Evolutionary conservation across 202 grass and related monocot species (phyloP).

Genomic region (Panicum virgatum): DNA sequence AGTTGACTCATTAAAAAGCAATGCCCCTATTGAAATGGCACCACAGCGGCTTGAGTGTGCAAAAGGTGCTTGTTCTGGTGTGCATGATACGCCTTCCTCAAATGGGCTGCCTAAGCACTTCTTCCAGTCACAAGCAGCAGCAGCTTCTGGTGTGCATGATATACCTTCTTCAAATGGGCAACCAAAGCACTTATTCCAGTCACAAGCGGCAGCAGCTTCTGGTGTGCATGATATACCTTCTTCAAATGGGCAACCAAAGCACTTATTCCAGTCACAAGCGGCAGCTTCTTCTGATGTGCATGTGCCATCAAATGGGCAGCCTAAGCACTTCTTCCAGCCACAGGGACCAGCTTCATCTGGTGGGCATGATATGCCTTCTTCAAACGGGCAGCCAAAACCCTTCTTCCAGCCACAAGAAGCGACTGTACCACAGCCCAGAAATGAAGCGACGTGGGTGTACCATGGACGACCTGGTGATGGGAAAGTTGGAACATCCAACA

Average conservation of each 20-base stretch:
- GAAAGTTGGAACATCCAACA: conserved; percentile 50
- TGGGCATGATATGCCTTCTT: conserved; percentile 35
- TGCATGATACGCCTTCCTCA: not conserved
- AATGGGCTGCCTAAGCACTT: conserved; percentile 14
- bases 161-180: conserved; percentile 30
- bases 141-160: conserved; percentile 24
- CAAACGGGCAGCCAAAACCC: conserved; percentile 42
- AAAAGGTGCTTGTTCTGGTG: conserved; percentile 47
- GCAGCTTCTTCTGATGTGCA: not conserved
- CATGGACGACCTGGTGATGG: conserved; percentile 57
- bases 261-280: conserved; percentile 57
- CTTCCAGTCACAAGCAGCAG: conserved; percentile 1
- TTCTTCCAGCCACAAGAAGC: conserved; percentile 66
- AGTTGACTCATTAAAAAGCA: conserved; percentile 25
- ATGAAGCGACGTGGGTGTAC: conserved; percentile 49
- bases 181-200: conserved; percentile 53
- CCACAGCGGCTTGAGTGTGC: conserved; percentile 37
- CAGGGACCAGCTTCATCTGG: conserved; percentile 34
- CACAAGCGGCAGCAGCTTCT: conserved; percentile 39
- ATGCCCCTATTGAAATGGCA: conserved; percentile 45
- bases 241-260: conserved; percentile 37
- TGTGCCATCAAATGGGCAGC: conserved; percentile 11
- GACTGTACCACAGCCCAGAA: conserved; percentile 50
- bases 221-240: conserved; percentile 32
- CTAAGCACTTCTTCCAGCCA: conserved; percentile 2